Conservation (phyloP, 768 basidiomycete species). For the Rossbeevera mucosa region DNA sequence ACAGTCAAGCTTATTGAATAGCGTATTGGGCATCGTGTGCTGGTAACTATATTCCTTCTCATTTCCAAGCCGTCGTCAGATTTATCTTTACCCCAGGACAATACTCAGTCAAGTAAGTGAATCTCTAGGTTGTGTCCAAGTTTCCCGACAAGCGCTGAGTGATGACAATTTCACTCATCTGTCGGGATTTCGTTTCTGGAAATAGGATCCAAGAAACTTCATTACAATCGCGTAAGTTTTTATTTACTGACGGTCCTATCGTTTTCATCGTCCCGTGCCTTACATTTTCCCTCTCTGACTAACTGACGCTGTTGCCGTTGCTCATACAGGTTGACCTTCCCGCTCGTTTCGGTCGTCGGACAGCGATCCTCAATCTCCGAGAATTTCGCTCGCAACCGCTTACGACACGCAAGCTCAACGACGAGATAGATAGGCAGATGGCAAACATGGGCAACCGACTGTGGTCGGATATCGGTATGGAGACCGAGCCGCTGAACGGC, state of each 20-base stretch:
- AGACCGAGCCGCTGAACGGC: background rate
- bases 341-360: slow-evolving; percentile 13
- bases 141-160: background rate
- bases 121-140: background rate
- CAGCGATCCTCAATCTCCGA: slow-evolving; percentile 21
- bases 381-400: background rate
- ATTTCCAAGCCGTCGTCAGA: background rate
- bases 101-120: background rate
- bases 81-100: background rate
- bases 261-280: background rate
- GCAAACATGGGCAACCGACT: background rate
- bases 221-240: slow-evolving; percentile 1
- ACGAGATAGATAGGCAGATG: slow-evolving; percentile 4
- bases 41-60: background rate
- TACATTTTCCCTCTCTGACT: background rate
- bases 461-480: background rate
- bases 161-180: background rate
- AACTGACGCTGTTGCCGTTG: background rate
- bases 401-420: slow-evolving; percentile 6
- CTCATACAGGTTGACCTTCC: slow-evolving; percentile 11
- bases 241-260: background rate
- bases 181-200: background rate
- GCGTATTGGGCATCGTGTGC: background rate
- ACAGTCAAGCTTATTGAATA: background rate
- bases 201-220: slow-evolving; percentile 12